phyloP scores from a whole-genome alignment of 495 filamentous ascomycete species.

The Aspergillus funiculosus region DNA sequence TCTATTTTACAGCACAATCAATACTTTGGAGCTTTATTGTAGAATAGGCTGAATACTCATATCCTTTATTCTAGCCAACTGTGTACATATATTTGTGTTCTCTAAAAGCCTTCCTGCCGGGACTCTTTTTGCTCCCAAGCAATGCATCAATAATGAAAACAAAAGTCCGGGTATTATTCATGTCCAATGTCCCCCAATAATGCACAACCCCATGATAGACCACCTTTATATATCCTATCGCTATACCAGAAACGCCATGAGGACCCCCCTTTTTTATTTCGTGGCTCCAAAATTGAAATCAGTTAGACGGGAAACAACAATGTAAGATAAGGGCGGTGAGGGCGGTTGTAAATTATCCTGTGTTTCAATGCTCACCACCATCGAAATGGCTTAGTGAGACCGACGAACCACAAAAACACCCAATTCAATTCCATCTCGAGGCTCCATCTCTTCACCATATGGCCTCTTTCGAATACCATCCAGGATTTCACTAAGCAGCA shows the following conservation, averaged over 20 bases:
- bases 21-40: too few species aligned
- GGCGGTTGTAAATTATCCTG: conserved; percentile 2
- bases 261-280: conserved; percentile 15
- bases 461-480: conserved; percentile 52
- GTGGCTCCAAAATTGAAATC: conserved; percentile 7
- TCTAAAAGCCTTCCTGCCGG: background rate
- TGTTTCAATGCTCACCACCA: background rate
- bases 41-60: too few species aligned
- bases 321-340: conserved; percentile 9
- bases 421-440: conserved; percentile 51
- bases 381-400: conserved; percentile 26
- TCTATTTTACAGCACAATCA: too few species aligned
- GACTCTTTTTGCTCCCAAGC: background rate
- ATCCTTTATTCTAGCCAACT: background rate
- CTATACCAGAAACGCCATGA: conserved; percentile 19
- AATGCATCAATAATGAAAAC: conserved; percentile 1
- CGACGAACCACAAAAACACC: conserved; percentile 59
- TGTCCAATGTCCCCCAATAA: conserved; percentile 10
- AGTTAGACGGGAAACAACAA: conserved; percentile 6
- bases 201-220: background rate
- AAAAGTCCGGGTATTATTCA: conserved; percentile 15
- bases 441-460: conserved; percentile 40
- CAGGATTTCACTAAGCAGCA: conserved; percentile 57
- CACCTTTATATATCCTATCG: background rate
- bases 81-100: background rate